Percentiles rank a stretch among this genome's conserved stretches.
These are phyloP conservation scores for Moesziomyces sp. DNA, from an alignment of 1,284 basidiomycete species.

Conservation along the genomic window DNA sequence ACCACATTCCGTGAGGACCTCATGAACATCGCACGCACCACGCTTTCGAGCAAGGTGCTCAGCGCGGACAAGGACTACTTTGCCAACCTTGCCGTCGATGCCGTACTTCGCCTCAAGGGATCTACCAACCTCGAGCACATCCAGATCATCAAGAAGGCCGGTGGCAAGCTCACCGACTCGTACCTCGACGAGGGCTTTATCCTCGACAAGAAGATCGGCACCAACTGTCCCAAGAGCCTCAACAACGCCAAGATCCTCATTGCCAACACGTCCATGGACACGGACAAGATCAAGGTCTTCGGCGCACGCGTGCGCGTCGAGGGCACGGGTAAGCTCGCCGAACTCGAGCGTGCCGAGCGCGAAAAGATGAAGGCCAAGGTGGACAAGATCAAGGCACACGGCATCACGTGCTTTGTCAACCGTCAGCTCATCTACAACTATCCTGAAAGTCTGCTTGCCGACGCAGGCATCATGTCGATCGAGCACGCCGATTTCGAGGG, in stretches of 20 bases:
- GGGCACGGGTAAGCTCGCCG: slow-evolving; percentile 93
- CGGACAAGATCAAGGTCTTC: slow-evolving; percentile 99
- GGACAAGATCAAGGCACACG: slow-evolving; percentile 90
- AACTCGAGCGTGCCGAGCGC: slow-evolving; percentile 95
- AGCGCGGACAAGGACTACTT: slow-evolving; percentile 99
- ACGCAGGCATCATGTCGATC: slow-evolving; percentile 93
- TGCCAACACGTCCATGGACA: slow-evolving; percentile 99
- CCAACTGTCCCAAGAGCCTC: slow-evolving; percentile 92
- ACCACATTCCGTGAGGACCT: slow-evolving; percentile 85
- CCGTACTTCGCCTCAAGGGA: slow-evolving; percentile 92
- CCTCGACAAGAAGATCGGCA: slow-evolving; percentile 93
- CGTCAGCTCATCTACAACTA: slow-evolving; percentile 99
- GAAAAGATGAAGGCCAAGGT: slow-evolving; percentile 99
- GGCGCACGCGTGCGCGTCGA: slow-evolving; percentile 96
- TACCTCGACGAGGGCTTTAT: slow-evolving; percentile 99
- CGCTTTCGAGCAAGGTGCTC: slow-evolving; percentile 94
- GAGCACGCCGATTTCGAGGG: slow-evolving; percentile 99
- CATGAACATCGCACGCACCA: slow-evolving; percentile 96
- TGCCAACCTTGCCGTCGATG: slow-evolving; percentile 96
- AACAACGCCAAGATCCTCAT: slow-evolving; percentile 97
- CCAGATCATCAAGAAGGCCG: slow-evolving; percentile 99
- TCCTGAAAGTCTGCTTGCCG: slow-evolving; percentile 91
- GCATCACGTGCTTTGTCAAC: slow-evolving; percentile 98
- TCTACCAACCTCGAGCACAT: slow-evolving; percentile 98
- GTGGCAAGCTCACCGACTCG: slow-evolving; percentile 96